Evolutionary conservation across 2,329 filamentous ascomycete species (phyloP), one percentile per base, ranked within the genome.

Genomic region (Ophiostoma himal-ulmi): DNA sequence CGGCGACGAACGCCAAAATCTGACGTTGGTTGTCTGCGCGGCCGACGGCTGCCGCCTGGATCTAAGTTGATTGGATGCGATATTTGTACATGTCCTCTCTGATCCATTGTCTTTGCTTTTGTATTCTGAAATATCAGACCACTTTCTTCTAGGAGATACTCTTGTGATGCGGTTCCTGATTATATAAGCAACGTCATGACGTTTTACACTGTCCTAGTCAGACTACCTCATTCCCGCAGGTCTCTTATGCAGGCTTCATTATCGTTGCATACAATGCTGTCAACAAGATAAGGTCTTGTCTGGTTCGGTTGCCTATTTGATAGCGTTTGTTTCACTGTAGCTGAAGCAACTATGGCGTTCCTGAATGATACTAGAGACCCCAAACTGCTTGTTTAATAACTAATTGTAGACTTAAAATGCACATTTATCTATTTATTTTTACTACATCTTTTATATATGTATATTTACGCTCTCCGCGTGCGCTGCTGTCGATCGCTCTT

Each of bases 1-100:
- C 2, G 67, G 67, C 14, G 67, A 68, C 34, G 67, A 68, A 52
- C 34, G 67, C 20, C 67, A 68, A 22, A 22, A 36, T n/a, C 54
- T 68, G 52, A 62, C 67, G 1, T 6, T 68, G 48, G 67, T 68
- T n/a, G 52, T 68, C 13, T 68, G 17, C 4, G 17, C 52, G 3
- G 52, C 67, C 1, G 67, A 68, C 5, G 67, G 67, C 7, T 68
- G 67, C 17, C 67, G 52, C 8, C 34, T 68, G 36, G 14, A 26
- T 8, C 5, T 57, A 10, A 26, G 22, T 3, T 57, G 11, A 20
- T 20, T 10, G 37, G 37, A 13, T 39, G 10, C 37, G 30, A 11
- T 39, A 39, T 39, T 39, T 11, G 11, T 39, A 39, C 10, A 39
- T 39, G 6, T 39, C 37, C 6, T 39, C 37, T 11, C 37, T 39